These are phyloP conservation scores for Acanthamoeba polyphaga DNA, from an alignment of 208 protist species.

Conservation along the genomic window DNA sequence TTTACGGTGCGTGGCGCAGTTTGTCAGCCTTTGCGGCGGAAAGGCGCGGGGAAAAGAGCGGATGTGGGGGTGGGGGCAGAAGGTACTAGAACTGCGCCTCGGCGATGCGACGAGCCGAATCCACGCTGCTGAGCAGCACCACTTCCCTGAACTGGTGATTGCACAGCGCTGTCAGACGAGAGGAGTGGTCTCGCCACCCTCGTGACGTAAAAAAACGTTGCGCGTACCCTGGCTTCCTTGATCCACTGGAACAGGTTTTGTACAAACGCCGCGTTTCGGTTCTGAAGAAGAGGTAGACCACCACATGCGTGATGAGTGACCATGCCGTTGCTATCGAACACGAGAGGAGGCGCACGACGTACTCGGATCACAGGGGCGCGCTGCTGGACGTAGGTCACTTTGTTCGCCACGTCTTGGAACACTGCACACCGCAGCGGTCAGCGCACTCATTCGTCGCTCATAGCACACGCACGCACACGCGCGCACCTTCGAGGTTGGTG, in stretches of 20 bases:
- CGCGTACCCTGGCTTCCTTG: neutral
- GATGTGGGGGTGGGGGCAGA: neutral
- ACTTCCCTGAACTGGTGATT: conserved; percentile 14
- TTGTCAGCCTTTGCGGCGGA: neutral
- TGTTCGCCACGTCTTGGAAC: conserved; percentile 52
- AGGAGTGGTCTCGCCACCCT: neutral
- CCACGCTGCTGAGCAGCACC: conserved; percentile 34
- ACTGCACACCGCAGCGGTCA: neutral
- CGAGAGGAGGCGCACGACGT: neutral
- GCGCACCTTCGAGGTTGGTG: conserved; percentile 61
- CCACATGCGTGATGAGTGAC: neutral
- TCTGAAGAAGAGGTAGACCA: neutral
- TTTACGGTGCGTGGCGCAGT: neutral
- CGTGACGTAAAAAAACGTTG: neutral
- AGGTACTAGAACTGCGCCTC: neutral
- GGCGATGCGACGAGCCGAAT: conserved; percentile 23
- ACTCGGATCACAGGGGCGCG: conserved; percentile 29
- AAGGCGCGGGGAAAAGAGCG: neutral
- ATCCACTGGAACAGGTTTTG: conserved; percentile 59
- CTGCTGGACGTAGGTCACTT: conserved; percentile 49
- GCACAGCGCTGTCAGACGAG: neutral
- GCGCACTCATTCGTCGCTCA: neutral
- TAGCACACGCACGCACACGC: neutral
- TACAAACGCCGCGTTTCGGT: conserved; percentile 31
- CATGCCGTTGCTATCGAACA: neutral